Percentiles rank a stretch among this genome's conserved stretches.
Evolutionary conservation across 352 stramenopile genomes (phyloP).

Genomic region (Phytophthora constricta): DNA sequence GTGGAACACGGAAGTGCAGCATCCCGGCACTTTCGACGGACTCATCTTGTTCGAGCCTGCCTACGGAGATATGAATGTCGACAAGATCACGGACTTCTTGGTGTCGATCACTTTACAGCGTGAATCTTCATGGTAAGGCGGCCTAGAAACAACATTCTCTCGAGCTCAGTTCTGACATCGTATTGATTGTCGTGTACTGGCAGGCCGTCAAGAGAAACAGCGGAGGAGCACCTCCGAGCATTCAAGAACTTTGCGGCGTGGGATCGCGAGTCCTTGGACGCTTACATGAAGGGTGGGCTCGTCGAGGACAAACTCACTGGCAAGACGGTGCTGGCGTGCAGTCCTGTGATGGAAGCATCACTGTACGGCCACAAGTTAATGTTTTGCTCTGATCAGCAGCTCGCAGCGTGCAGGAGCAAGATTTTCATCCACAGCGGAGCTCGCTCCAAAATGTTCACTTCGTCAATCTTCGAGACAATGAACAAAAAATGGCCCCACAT

Average conservation of each 20-base stretch:
- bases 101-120: conserved; percentile 32
- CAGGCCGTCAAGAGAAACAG: conserved; percentile 29
- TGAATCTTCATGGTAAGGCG: conserved; percentile 11
- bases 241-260: conserved; percentile 33
- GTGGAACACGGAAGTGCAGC: conserved; percentile 34
- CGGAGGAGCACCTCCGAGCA: conserved; percentile 30
- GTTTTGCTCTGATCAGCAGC: conserved; percentile 29
- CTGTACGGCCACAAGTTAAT: conserved; percentile 36
- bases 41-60: conserved; percentile 49
- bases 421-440: conserved; percentile 26
- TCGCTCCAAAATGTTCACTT: conserved; percentile 29
- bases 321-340: conserved; percentile 30
- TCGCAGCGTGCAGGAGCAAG: conserved; percentile 22
- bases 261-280: conserved; percentile 33
- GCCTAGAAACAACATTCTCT: not conserved
- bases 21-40: conserved; percentile 41
- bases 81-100: conserved; percentile 25
- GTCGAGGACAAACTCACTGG: conserved; percentile 21
- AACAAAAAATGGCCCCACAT: conserved; percentile 30
- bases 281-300: conserved; percentile 29
- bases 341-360: conserved; percentile 39
- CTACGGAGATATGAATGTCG: conserved; percentile 23
- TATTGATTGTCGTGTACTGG: not conserved
- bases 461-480: conserved; percentile 25
- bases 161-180: not conserved